These are phyloP conservation scores for Phytophthora fragariaefolia DNA, from an alignment of 352 stramenopile species.

Conservation along the genomic window DNA sequence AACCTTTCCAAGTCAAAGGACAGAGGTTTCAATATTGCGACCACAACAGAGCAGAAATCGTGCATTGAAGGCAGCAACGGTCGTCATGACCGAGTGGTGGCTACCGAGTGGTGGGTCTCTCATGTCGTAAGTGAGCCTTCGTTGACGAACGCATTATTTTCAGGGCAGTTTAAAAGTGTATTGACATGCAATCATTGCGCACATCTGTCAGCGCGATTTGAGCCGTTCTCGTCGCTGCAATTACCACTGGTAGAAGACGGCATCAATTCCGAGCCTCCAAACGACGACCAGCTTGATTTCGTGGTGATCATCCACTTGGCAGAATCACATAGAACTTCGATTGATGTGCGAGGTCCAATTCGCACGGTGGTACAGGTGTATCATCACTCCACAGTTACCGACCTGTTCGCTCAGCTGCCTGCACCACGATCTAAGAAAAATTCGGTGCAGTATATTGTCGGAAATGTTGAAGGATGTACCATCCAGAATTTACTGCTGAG, in stretches of 20 bases:
- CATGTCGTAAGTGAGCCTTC: constrained; percentile 95
- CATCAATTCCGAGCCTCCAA: not conserved
- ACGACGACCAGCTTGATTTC: constrained; percentile 24
- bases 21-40: too few relatives aligned
- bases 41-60: not conserved
- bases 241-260: constrained; percentile 45
- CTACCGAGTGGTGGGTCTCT: constrained; percentile 97
- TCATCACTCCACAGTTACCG: constrained; percentile 9
- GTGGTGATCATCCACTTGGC: constrained; percentile 48
- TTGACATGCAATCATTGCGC: constrained; percentile 91
- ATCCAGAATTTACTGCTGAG: constrained; percentile 47
- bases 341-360: not conserved
- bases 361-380: constrained; percentile 5
- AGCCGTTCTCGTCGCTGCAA: constrained; percentile 87
- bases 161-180: constrained; percentile 96
- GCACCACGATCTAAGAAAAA: not conserved
- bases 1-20: constrained; percentile 25
- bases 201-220: constrained; percentile 83
- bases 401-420: constrained; percentile 9
- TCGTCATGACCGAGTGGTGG: constrained; percentile 92
- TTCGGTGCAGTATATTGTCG: constrained; percentile 11
- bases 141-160: constrained; percentile 96
- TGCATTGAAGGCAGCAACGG: constrained; percentile 91
- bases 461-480: constrained; percentile 35
- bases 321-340: constrained; percentile 20